These are phyloP conservation scores for Eucalyptus sp. DNA, from an alignment of 345 rosid genomes.

Conservation along the genomic window DNA sequence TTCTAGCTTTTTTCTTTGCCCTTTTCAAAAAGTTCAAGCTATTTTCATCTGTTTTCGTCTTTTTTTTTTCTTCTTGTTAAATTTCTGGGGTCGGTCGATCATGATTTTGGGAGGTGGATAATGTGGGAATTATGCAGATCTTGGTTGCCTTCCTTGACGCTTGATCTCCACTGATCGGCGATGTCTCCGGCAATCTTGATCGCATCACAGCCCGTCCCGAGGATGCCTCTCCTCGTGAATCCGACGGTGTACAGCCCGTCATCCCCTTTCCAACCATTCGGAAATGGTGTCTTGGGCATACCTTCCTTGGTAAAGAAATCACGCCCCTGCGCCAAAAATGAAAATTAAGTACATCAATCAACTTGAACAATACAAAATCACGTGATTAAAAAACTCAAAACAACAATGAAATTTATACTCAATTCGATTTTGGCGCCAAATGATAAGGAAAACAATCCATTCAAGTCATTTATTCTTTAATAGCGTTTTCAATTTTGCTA, in stretches of 20 bases:
- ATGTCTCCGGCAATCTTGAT: conserved; percentile 53
- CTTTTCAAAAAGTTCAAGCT: not conserved
- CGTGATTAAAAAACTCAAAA: not conserved
- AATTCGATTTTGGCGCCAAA: not conserved
- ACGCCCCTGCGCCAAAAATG: conserved; percentile 24
- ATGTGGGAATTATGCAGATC: conserved; percentile 24
- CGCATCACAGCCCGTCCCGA: conserved; percentile 73
- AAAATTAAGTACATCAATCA: not conserved
- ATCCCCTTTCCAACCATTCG: conserved; percentile 75
- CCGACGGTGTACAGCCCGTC: conserved; percentile 75
- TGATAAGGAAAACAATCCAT: not conserved
- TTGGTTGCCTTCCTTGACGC: not conserved
- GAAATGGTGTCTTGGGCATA: conserved; percentile 70
- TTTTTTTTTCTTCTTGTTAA: not conserved
- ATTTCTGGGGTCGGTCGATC: too few relatives aligned
- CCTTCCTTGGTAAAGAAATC: conserved; percentile 71
- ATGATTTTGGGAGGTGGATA: conserved; percentile 11
- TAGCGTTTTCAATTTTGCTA: not conserved
- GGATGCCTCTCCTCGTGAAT: conserved; percentile 75
- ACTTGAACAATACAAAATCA: not conserved
- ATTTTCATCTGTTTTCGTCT: too few relatives aligned
- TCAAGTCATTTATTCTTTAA: not conserved
- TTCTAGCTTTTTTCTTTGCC: not conserved
- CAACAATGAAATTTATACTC: not conserved
- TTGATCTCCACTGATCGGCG: conserved; percentile 36